A percentile compares a stretch with the other conserved stretches of the same genome.
phyloP scores from a whole-genome alignment of 306 rosid genomes.

The Biancaea sappan region DNA sequence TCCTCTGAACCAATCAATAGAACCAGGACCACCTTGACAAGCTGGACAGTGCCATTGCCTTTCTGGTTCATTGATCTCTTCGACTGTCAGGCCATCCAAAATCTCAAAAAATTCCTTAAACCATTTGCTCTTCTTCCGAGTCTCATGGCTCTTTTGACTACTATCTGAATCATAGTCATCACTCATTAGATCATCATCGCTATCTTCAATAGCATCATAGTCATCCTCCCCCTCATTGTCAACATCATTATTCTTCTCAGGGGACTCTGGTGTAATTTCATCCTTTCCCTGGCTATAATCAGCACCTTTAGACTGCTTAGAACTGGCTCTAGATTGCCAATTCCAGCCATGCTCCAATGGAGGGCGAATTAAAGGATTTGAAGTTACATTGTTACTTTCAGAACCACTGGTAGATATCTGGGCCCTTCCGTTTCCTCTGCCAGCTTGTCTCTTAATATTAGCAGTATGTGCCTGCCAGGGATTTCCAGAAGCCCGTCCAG shows the following conservation, averaged over 20 bases:
- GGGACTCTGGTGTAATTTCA: conserved; percentile 30
- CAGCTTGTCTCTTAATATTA: conserved; percentile 43
- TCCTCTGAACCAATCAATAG: conserved; percentile 78
- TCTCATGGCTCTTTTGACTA: conserved; percentile 63
- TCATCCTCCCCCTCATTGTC: conserved; percentile 39
- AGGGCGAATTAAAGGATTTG: conserved; percentile 50
- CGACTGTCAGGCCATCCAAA: conserved; percentile 53
- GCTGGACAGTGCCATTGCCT: conserved; percentile 91
- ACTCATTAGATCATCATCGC: conserved; percentile 60
- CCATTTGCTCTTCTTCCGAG: conserved; percentile 59
- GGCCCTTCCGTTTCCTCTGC: conserved; percentile 49
- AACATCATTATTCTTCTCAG: conserved; percentile 29
- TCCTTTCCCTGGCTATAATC: conserved; percentile 29
- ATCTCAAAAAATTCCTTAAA: conserved; percentile 53
- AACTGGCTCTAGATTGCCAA: conserved; percentile 59
- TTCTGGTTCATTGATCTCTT: conserved; percentile 56
- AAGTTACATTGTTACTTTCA: conserved; percentile 32
- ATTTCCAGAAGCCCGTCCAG: conserved; percentile 43
- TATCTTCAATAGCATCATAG: conserved; percentile 47
- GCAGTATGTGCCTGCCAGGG: conserved; percentile 36
- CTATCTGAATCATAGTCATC: conserved; percentile 70
- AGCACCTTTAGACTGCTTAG: conserved; percentile 33
- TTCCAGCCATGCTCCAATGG: conserved; percentile 79
- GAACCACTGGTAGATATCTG: conserved; percentile 31
- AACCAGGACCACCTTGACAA: conserved; percentile 76